Evolutionary conservation across 306 rosid species (phyloP).

Genomic region (Dicorynia guianensis): DNA sequence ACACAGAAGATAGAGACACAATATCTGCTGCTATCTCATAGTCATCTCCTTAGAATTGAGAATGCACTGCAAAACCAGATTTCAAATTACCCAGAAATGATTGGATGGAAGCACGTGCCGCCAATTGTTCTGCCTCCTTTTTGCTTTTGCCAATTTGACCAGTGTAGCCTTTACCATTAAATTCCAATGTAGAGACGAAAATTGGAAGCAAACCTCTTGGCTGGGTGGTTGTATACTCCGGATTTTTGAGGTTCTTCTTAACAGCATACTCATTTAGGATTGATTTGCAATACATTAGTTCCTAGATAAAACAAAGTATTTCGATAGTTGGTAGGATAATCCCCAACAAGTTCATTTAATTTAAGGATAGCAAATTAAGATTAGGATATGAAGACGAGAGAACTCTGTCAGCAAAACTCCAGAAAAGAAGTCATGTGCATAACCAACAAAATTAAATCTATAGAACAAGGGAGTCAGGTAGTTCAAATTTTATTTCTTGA

Average conservation of each 20-base stretch:
- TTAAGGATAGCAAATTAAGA: background rate
- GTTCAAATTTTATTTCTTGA: background rate
- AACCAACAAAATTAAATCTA: background rate
- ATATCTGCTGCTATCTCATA: slow-evolving; percentile 7
- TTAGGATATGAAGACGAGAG: background rate
- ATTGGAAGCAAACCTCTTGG: background rate
- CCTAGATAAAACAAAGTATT: slow-evolving; percentile 9
- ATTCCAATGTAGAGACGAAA: slow-evolving; percentile 17
- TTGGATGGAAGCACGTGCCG: slow-evolving; percentile 1
- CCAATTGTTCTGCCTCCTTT: slow-evolving; percentile 35
- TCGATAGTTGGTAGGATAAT: slow-evolving; percentile 9
- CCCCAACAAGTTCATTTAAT: background rate
- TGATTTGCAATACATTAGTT: slow-evolving; percentile 29
- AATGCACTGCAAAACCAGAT: too few species aligned
- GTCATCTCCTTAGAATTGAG: too few species aligned
- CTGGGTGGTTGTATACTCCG: slow-evolving; percentile 16
- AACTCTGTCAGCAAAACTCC: background rate
- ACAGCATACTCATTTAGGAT: slow-evolving; percentile 35
- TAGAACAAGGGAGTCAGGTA: background rate
- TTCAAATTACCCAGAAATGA: slow-evolving; percentile 29
- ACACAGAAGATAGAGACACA: background rate
- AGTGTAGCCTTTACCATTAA: slow-evolving; percentile 4
- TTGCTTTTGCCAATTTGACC: slow-evolving; percentile 34
- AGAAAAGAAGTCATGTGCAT: background rate
- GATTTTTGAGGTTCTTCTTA: slow-evolving; percentile 17